A percentile compares a stretch with the other conserved stretches of the same genome.
These are phyloP conservation scores for Onygenales sp. DNA, from an alignment of 2,329 filamentous ascomycete genomes.

Conservation along the genomic window DNA sequence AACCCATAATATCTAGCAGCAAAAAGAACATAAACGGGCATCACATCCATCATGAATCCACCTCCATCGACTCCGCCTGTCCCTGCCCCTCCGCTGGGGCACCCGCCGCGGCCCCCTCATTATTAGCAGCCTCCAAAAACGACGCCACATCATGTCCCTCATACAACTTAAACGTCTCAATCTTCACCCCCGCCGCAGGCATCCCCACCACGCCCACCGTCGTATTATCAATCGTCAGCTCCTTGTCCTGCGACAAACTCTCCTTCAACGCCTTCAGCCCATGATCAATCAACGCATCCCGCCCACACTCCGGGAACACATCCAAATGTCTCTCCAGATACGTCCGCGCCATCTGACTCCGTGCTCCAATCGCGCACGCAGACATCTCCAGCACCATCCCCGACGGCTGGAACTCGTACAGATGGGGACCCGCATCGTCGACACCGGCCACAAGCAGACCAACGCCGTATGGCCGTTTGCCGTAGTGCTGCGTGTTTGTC, in stretches of 20 bases:
- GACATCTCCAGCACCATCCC: slow-evolving; percentile 97
- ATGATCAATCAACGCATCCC: slow-evolving; percentile 85
- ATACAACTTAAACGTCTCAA: slow-evolving; percentile 81
- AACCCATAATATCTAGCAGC: slow-evolving; percentile 1
- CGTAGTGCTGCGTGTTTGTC: slow-evolving; percentile 95
- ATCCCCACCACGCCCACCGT: slow-evolving; percentile 77
- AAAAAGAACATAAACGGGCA: not conserved
- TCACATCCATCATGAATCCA: slow-evolving; percentile 34
- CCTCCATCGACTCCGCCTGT: slow-evolving; percentile 46
- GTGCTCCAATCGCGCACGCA: slow-evolving; percentile 89
- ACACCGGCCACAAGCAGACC: slow-evolving; percentile 87
- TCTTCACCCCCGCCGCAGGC: slow-evolving; percentile 42
- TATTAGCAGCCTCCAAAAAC: slow-evolving; percentile 66
- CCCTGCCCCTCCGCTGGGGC: slow-evolving; percentile 38
- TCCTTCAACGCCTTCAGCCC: slow-evolving; percentile 88
- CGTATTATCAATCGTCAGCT: slow-evolving; percentile 94
- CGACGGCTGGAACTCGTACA: slow-evolving; percentile 96
- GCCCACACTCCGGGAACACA: slow-evolving; percentile 62
- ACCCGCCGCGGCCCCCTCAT: slow-evolving; percentile 38
- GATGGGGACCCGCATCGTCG: slow-evolving; percentile 85
- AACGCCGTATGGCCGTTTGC: slow-evolving; percentile 91
- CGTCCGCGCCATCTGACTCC: slow-evolving; percentile 94
- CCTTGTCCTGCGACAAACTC: slow-evolving; percentile 91
- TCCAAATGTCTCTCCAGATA: slow-evolving; percentile 92
- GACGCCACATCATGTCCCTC: slow-evolving; percentile 80